Evolutionary conservation across 768 basidiomycete species (phyloP).

Genomic region (Boletus sensibilis): DNA sequence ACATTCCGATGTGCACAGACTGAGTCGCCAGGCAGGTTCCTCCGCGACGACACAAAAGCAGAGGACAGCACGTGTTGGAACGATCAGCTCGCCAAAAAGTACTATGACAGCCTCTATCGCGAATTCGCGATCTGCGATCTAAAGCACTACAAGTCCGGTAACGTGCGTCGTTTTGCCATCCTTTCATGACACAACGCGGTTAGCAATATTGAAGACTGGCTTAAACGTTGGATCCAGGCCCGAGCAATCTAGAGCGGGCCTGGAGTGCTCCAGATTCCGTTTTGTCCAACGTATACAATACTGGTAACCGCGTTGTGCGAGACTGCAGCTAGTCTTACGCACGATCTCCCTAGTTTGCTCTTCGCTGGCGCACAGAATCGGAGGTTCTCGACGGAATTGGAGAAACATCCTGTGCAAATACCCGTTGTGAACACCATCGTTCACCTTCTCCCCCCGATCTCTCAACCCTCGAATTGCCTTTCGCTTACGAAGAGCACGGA

Average conservation of each 20-base stretch:
- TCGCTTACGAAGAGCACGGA: slow-evolving; percentile 81
- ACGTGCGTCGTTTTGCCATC: slow-evolving; percentile 46
- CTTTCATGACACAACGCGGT: not conserved
- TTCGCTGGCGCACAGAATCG: slow-evolving; percentile 91
- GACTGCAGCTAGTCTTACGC: not conserved
- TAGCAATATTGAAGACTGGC: too few species aligned
- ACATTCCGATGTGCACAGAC: not conserved
- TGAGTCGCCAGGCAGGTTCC: slow-evolving; percentile 51
- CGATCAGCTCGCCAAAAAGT: slow-evolving; percentile 83
- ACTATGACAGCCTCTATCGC: slow-evolving; percentile 84
- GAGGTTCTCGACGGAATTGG: slow-evolving; percentile 88
- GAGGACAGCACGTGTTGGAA: slow-evolving; percentile 53
- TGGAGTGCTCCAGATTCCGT: too few species aligned
- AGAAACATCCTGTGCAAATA: slow-evolving; percentile 85
- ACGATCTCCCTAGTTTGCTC: slow-evolving; percentile 57
- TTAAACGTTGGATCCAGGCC: too few species aligned
- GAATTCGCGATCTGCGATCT: slow-evolving; percentile 92
- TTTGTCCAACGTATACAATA: too few species aligned
- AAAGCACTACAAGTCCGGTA: slow-evolving; percentile 93
- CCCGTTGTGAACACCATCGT: slow-evolving; percentile 73
- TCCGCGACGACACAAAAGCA: slow-evolving; percentile 52
- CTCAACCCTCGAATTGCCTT: slow-evolving; percentile 85
- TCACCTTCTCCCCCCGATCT: slow-evolving; percentile 38
- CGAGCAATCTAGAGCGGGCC: too few species aligned
- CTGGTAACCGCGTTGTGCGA: too few species aligned